phyloP scores from a whole-genome alignment of 768 basidiomycete species.

The Podaxis rugospora region DNA sequence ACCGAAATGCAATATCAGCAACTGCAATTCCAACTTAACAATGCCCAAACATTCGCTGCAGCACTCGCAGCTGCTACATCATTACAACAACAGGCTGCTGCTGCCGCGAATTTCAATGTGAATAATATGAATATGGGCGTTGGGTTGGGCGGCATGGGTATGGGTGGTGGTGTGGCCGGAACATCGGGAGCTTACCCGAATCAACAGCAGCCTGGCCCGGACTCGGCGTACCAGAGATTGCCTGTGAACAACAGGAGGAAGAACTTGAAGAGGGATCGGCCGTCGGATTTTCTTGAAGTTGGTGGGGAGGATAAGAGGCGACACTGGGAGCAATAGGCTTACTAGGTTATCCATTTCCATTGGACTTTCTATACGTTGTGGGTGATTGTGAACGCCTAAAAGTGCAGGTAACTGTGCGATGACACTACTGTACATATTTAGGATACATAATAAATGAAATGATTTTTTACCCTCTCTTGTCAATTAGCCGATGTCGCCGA shows the following conservation, averaged over 20 bases:
- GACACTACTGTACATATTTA: conserved; percentile 6
- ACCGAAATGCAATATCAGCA: conserved; percentile 83
- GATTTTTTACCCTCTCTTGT: neutral
- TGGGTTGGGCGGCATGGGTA: conserved; percentile 34
- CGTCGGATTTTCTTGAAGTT: conserved; percentile 80
- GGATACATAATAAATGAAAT: neutral
- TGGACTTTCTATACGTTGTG: neutral
- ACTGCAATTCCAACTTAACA: conserved; percentile 72
- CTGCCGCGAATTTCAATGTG: conserved; percentile 8
- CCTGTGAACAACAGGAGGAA: conserved; percentile 79
- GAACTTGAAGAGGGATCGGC: conserved; percentile 75
- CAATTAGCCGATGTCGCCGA: no score
- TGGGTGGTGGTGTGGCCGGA: conserved; percentile 14
- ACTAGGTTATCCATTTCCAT: neutral
- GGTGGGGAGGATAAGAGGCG: conserved; percentile 64
- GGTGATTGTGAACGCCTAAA: neutral
- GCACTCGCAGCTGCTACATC: conserved; percentile 57
- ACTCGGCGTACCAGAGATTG: conserved; percentile 84
- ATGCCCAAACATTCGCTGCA: conserved; percentile 69
- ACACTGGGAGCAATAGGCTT: conserved; percentile 64
- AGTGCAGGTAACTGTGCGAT: neutral
- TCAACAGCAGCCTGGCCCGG: conserved; percentile 60
- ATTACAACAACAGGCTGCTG: conserved; percentile 34
- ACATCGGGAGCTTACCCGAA: conserved; percentile 10
- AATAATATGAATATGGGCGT: conserved; percentile 31